These are phyloP conservation scores for Pichia sorboxylosa DNA, from an alignment of 1,139 yeast genomes.

Conservation along the genomic window DNA sequence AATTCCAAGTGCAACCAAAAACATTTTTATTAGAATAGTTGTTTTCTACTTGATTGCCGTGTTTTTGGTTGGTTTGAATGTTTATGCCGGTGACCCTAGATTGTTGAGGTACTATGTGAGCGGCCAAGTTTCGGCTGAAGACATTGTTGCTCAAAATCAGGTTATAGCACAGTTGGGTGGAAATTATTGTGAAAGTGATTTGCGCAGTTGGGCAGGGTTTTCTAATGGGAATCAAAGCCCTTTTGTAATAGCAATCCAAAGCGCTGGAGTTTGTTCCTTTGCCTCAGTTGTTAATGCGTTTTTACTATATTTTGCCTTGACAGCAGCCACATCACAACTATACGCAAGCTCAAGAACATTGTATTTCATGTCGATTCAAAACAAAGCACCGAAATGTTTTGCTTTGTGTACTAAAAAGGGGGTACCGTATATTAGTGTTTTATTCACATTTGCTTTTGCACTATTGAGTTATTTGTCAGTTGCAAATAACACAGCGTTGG, in stretches of 20 bases:
- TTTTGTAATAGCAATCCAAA: slow-evolving; percentile 70
- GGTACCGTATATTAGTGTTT: slow-evolving; percentile 61
- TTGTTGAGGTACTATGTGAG: slow-evolving; percentile 37
- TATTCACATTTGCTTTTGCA: slow-evolving; percentile 51
- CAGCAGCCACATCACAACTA: slow-evolving; percentile 67
- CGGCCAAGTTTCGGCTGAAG: neutral
- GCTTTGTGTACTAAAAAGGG: slow-evolving; percentile 52
- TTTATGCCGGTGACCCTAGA: slow-evolving; percentile 69
- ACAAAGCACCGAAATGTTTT: slow-evolving; percentile 54
- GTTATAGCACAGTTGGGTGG: slow-evolving; percentile 23
- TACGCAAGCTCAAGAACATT: slow-evolving; percentile 73
- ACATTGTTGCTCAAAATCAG: slow-evolving; percentile 10
- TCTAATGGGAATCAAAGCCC: slow-evolving; percentile 61
- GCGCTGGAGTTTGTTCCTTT: slow-evolving; percentile 51
- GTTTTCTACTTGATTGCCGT: slow-evolving; percentile 59
- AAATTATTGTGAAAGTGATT: slow-evolving; percentile 23
- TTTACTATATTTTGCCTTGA: slow-evolving; percentile 61
- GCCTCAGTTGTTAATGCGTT: slow-evolving; percentile 56
- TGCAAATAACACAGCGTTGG: slow-evolving; percentile 46
- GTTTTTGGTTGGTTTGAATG: slow-evolving; percentile 59
- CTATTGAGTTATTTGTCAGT: slow-evolving; percentile 50
- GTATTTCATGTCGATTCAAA: slow-evolving; percentile 62
- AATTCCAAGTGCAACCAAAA: slow-evolving; percentile 64
- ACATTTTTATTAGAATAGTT: slow-evolving; percentile 63
- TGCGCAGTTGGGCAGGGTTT: slow-evolving; percentile 34